These are phyloP conservation scores for Phlyctochytrium arcticum DNA, from an alignment of 192 early-diverging fungal species.

Conservation along the genomic window DNA sequence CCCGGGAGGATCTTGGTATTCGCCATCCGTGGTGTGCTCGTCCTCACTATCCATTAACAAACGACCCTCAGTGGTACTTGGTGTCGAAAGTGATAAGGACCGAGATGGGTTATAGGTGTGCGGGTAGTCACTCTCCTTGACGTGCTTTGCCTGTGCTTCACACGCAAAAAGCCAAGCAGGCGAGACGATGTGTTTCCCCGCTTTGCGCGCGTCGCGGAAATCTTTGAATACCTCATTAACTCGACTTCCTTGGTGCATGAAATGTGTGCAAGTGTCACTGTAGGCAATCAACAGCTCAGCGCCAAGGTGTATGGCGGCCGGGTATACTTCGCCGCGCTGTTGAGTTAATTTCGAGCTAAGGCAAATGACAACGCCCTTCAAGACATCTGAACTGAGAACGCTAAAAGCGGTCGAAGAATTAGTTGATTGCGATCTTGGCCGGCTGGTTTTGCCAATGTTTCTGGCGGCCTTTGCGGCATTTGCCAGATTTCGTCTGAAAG, in stretches of 20 bases:
- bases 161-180: conserved; percentile 38
- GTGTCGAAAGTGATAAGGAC: conserved; percentile 15
- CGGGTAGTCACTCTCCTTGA: conserved; percentile 38
- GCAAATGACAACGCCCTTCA: conserved; percentile 25
- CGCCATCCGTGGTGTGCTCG: not conserved
- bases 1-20: too few species aligned
- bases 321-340: conserved; percentile 8
- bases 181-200: conserved; percentile 29
- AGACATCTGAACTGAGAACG: too few species aligned
- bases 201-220: conserved; percentile 25
- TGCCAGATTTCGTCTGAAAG: conserved; percentile 6
- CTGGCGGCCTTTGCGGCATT: conserved; percentile 11
- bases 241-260: conserved; percentile 31
- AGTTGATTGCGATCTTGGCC: not conserved
- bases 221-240: conserved; percentile 30
- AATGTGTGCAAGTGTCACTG: conserved; percentile 41
- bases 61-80: not conserved
- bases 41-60: too few species aligned
- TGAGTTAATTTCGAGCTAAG: conserved; percentile 18
- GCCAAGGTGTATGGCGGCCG: conserved; percentile 25
- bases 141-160: conserved; percentile 20
- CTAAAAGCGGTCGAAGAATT: not conserved
- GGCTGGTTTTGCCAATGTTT: not conserved
- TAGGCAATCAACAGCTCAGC: conserved; percentile 25
- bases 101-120: conserved; percentile 37